Base-by-base conservation (phyloP, 345 rosid genomes). In the Combretum micranthum region DNA sequence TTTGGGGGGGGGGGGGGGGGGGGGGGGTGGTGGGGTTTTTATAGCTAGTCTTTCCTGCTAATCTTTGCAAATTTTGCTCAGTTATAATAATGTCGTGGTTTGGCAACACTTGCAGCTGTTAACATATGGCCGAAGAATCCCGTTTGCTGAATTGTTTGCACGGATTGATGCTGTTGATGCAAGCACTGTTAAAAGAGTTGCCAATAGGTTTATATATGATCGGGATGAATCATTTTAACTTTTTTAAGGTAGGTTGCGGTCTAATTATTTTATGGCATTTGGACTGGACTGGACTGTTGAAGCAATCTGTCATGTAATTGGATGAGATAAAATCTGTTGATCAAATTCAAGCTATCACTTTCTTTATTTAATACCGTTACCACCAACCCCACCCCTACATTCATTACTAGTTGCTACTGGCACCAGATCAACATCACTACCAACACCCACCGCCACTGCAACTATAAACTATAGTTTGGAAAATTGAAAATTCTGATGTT, bases 131-230 rank as follows among this genome's bases (percentile, higher is more conserved):
- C 77, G 97, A 61, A 90, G 97, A 81, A 83, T 90, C 50, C 93
- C 96, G 46, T 83, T 59, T 15, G 90, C 96, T 1, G 97, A 94
- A 70, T 70, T 94, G 64, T 82, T 90, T 66, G 96, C 95, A 14
- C 78, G 99, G 67, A 94, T 94, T 12, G 97, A 90, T 71, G 95
- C 96, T 13, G 97, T 94, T 60, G 92, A 84, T 71, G 80, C 88
- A 32, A 81, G 84, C 80, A 87, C 88, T 0, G 53, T 94, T 47
- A 94, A 84, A 76, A 90, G 95, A 13, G 96, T 85, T 49, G 99
- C 97, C 57, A 94, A 82, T 79, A 77, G 88, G 53, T 94, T 81
- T 68, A 78, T 94, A 59, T 78, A 83, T 49, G 97, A 90, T 70
- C 87, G 79, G 86, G 99, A 76, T 32, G 69, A 68, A 46, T 13